Percentiles rank a stretch among this genome's conserved stretches.
These are phyloP conservation scores for Fagopyrum homotropicum DNA, from an alignment of 148 eudicot species.

Conservation along the genomic window DNA sequence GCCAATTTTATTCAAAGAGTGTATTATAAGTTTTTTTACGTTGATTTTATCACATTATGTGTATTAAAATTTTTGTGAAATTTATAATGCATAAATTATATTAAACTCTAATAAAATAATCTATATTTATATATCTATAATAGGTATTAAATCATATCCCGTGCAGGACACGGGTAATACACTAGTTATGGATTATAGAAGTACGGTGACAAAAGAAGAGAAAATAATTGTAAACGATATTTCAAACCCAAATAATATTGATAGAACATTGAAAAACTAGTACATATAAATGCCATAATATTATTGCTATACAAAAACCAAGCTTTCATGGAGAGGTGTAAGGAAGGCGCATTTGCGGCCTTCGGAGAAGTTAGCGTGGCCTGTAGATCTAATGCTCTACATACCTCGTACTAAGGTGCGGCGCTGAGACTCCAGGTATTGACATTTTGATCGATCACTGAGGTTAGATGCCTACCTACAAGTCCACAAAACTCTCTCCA, in stretches of 20 bases:
- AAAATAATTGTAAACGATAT: not conserved
- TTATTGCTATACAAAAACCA: slow-evolving; percentile 9
- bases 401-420: not conserved
- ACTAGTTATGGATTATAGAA: too few species aligned
- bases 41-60: too few species aligned
- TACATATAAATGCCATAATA: not conserved
- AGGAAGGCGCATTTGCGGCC: slow-evolving; percentile 1
- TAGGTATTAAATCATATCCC: too few species aligned
- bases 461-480: not conserved
- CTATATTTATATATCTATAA: too few species aligned
- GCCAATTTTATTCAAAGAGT: too few species aligned
- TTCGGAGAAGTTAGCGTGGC: not conserved
- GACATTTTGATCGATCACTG: not conserved
- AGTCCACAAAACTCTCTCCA: not conserved
- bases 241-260: slow-evolving; percentile 8
- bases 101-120: too few species aligned
- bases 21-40: too few species aligned
- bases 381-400: slow-evolving; percentile 5
- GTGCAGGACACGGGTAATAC: too few species aligned
- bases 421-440: not conserved
- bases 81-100: too few species aligned
- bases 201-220: not conserved
- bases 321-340: slow-evolving; percentile 3
- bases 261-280: not conserved
- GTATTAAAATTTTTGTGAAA: too few species aligned